Evolutionary conservation across 2,329 filamentous ascomycete genomes (phyloP).

Genomic region (Neobulgaria alba): DNA sequence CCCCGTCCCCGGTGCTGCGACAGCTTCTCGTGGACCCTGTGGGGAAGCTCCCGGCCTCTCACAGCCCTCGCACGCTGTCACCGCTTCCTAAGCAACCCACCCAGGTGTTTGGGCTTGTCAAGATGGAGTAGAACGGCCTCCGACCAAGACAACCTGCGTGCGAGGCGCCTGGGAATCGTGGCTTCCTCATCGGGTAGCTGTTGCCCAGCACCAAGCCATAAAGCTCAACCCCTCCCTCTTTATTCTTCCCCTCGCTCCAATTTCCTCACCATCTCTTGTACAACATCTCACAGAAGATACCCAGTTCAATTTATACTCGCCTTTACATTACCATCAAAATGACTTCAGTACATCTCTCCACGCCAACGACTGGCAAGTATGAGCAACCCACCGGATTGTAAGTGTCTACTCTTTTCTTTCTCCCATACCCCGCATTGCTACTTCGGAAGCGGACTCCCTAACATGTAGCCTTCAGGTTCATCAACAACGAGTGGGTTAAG

Average conservation of each 20-base stretch:
- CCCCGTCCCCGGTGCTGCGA: no score
- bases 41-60: neutral
- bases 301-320: neutral
- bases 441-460: neutral
- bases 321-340: slow-evolving; percentile 12
- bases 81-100: neutral
- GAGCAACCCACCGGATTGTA: slow-evolving; percentile 35
- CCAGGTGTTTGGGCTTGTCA: neutral
- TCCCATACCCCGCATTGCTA: slow-evolving; percentile 12
- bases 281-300: neutral
- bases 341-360: slow-evolving; percentile 23
- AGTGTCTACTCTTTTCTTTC: slow-evolving; percentile 8
- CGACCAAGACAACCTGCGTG: no score
- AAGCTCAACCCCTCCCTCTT: neutral
- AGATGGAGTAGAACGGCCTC: no score
- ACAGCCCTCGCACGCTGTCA: neutral
- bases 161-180: neutral
- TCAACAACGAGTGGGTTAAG: slow-evolving; percentile 87
- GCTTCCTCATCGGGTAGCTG: neutral
- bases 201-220: neutral
- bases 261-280: neutral
- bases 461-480: slow-evolving; percentile 38
- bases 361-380: slow-evolving; percentile 28
- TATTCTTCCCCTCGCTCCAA: neutral
- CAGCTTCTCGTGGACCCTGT: no score